Evolutionary conservation across 345 rosid species (phyloP).

Genomic region (Salix caprea): DNA sequence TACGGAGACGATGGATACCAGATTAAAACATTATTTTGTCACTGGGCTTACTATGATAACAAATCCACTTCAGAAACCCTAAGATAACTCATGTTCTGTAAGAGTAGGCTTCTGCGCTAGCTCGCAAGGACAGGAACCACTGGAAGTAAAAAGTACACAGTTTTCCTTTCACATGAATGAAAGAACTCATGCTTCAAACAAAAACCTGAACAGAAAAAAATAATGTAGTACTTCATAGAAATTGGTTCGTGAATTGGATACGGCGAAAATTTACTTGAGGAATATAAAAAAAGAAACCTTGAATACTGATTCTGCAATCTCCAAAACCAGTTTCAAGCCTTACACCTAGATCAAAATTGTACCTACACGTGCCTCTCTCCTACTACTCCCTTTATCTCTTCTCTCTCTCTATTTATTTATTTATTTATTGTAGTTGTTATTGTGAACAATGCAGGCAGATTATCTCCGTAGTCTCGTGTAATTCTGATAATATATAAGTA

Average conservation of each 20-base stretch:
- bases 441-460: background rate
- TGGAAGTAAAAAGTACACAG: background rate
- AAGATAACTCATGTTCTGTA: too few species aligned
- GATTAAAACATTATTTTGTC: too few species aligned
- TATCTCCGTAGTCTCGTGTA: constrained; percentile 1
- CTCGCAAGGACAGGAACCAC: background rate
- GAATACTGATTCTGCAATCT: background rate
- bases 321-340: constrained; percentile 11
- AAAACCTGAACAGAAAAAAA: background rate
- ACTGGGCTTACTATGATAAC: too few species aligned
- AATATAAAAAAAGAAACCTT: background rate
- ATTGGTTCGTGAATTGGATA: background rate
- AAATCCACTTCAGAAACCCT: too few species aligned
- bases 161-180: background rate
- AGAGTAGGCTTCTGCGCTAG: background rate
- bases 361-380: constrained; percentile 4
- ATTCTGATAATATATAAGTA: background rate
- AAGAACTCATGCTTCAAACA: background rate
- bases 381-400: background rate
- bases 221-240: background rate
- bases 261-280: background rate
- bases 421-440: background rate
- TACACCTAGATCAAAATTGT: constrained; percentile 13
- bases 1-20: too few species aligned
- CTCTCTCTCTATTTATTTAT: background rate